Base-by-base conservation (phyloP, 768 basidiomycete genomes). In the Podaxis pistillaris region DNA sequence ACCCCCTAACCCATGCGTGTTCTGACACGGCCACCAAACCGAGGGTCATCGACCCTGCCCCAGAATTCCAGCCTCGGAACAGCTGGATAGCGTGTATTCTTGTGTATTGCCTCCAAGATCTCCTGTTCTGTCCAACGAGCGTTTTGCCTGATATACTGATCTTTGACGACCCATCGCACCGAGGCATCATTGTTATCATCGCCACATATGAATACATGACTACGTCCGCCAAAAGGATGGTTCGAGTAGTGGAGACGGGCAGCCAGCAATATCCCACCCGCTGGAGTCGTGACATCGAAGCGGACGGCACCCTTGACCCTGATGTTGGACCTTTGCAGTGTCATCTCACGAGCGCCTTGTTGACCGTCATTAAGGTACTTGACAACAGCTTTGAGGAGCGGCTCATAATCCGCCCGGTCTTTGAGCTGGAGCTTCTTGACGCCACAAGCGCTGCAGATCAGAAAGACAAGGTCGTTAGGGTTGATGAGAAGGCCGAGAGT, bases 401-500 rank as follows among this genome's bases (percentile, higher is more conserved):
- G 8, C 15, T 12, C 15, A 47, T 19, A 58, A 4, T 58, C 37
- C 8, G 22, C 55, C 7, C 12, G 17, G 4, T 56, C 37, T 19
- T 28, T 15, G 8, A 56, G 40, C 6, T 24, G 17, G 9, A 58
- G 26, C 9, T 46, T 26, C 4, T 47, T 28, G 41, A 47, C 13
- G 4, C 41, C 41, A 4, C 17, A n/a, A 6, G 41, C 26, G 17
- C 28, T 22, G 46, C 56, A 46, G 41, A 58, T 46, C 15, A 46
- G 26, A 17, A 58, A 46, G 28, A 30, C n/a, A 6, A 58, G 24
- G 28, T n/a, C 9, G 9, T 58, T 38, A 4, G 15, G 17, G 1
- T 58, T 19, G 24, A 58, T 28, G 11, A 58, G 46, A n/a, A 58
- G 41, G 15, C 56, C 56, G 17, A 58, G 56, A 2, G 56, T 33